These are phyloP conservation scores for Helicocarpus griseus DNA, from an alignment of 2,329 filamentous ascomycete species.

Conservation along the genomic window DNA sequence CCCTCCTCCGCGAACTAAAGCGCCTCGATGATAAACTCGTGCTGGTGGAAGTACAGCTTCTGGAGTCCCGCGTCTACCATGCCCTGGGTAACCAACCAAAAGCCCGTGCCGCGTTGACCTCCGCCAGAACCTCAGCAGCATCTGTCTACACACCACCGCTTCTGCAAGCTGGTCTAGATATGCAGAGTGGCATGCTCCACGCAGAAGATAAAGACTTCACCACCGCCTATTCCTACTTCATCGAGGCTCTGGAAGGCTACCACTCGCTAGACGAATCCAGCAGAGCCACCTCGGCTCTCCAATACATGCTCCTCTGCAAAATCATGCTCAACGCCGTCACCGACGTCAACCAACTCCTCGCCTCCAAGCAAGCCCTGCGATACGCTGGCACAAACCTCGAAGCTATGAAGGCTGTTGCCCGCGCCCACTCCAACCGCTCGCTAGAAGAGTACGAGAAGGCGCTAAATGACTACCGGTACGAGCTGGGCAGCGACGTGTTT, in stretches of 20 bases:
- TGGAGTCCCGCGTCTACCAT: constrained; percentile 96
- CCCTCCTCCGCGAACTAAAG: constrained; percentile 90
- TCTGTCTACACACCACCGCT: constrained; percentile 95
- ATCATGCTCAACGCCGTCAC: constrained; percentile 97
- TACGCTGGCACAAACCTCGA: constrained; percentile 94
- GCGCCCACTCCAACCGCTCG: constrained; percentile 88
- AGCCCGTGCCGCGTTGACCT: constrained; percentile 86
- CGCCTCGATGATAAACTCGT: constrained; percentile 97
- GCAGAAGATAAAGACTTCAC: constrained; percentile 99
- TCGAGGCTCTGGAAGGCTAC: constrained; percentile 96
- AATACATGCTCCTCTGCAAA: constrained; percentile 99
- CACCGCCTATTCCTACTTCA: constrained; percentile 97
- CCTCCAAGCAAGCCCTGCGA: constrained; percentile 91
- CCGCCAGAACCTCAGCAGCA: constrained; percentile 86
- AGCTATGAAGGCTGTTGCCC: constrained; percentile 97
- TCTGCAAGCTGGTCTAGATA: constrained; percentile 91
- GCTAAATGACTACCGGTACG: constrained; percentile 79
- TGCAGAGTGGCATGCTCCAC: constrained; percentile 98
- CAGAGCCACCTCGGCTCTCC: constrained; percentile 90
- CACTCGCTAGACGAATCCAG: constrained; percentile 78
- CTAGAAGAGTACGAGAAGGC: constrained; percentile 96
- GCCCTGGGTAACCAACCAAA: constrained; percentile 94
- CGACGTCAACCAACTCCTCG: constrained; percentile 90
- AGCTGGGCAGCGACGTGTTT: constrained; percentile 89
- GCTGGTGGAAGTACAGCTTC: constrained; percentile 91